Conservation (phyloP, 1,139 yeast species). For the Suhomyces coccinellae region DNA sequence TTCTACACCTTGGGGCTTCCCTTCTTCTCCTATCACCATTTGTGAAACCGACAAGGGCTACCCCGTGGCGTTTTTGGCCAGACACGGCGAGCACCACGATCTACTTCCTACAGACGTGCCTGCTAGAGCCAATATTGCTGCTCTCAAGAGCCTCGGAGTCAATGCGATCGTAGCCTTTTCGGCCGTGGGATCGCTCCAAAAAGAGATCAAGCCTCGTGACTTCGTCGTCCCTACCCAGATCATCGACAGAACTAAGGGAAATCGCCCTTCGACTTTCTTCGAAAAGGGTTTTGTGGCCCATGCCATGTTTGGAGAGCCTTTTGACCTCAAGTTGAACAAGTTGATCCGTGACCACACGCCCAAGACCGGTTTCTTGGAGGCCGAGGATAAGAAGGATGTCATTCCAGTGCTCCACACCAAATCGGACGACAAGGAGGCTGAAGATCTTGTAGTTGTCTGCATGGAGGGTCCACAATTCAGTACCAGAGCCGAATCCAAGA, state of each 20-base stretch:
- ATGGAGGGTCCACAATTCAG: slow-evolving; percentile 99
- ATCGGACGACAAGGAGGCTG: slow-evolving; percentile 46
- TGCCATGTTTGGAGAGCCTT: slow-evolving; percentile 97
- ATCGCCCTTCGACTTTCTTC: slow-evolving; percentile 85
- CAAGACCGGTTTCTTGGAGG: slow-evolving; percentile 54
- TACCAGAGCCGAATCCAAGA: slow-evolving; percentile 92
- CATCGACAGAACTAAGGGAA: slow-evolving; percentile 95
- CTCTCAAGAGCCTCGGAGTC: slow-evolving; percentile 83
- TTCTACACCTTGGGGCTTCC: slow-evolving; percentile 96
- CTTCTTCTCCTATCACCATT: slow-evolving; percentile 91
- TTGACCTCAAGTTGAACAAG: slow-evolving; percentile 70
- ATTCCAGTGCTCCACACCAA: slow-evolving; percentile 58
- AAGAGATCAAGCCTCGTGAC: slow-evolving; percentile 87
- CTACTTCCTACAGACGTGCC: slow-evolving; percentile 92
- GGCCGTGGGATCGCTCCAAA: slow-evolving; percentile 94
- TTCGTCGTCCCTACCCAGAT: slow-evolving; percentile 94
- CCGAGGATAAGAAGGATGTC: slow-evolving; percentile 32
- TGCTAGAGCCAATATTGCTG: slow-evolving; percentile 91
- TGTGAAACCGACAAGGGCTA: slow-evolving; percentile 73
- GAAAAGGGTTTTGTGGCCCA: slow-evolving; percentile 95
- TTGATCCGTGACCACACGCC: slow-evolving; percentile 60
- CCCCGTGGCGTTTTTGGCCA: slow-evolving; percentile 89
- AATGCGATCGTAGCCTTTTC: slow-evolving; percentile 87
- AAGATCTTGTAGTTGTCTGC: slow-evolving; percentile 83
- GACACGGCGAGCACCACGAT: slow-evolving; percentile 92